phyloP scores from a whole-genome alignment of 1,139 yeast genomes.

The Trichomonascaceae sp. region DNA sequence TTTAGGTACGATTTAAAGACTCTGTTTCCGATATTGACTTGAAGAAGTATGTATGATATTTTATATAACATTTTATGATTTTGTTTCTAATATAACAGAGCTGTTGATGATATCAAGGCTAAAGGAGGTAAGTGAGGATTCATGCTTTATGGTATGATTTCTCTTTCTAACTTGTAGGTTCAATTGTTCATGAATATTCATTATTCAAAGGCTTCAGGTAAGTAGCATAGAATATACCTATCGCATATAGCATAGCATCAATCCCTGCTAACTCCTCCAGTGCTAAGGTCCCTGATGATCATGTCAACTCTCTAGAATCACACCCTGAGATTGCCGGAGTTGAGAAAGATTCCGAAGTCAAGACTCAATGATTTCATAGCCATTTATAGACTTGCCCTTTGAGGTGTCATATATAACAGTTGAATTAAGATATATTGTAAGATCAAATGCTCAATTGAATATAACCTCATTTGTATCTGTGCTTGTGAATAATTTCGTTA shows the following conservation, averaged over 20 bases:
- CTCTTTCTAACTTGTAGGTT: constrained; percentile 10
- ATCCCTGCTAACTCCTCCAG: constrained; percentile 8
- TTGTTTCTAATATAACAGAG: constrained; percentile 10
- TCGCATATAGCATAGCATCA: neutral
- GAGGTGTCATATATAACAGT: neutral
- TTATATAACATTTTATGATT: too few species aligned
- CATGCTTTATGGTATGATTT: neutral
- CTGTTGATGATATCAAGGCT: constrained; percentile 20
- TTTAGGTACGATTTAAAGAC: constrained; percentile 26
- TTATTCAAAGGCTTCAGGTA: constrained; percentile 28
- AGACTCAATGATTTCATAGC: constrained; percentile 16
- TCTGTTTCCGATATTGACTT: constrained; percentile 21
- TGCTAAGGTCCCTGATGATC: constrained; percentile 29
- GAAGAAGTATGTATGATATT: constrained; percentile 17
- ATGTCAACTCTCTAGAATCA: constrained; percentile 21
- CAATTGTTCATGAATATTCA: constrained; percentile 25
- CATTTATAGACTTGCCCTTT: neutral
- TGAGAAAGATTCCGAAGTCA: constrained; percentile 31
- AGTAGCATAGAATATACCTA: constrained; percentile 7
- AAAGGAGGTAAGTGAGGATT: constrained; percentile 18
- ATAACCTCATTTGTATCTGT: constrained; percentile 15
- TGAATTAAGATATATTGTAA: neutral
- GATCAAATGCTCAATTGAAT: neutral
- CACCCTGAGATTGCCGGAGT: constrained; percentile 28
- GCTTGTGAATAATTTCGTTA: constrained; percentile 19